These are phyloP conservation scores for Cercospora sp. DNA, from an alignment of 2,329 filamentous ascomycete genomes.

Conservation along the genomic window DNA sequence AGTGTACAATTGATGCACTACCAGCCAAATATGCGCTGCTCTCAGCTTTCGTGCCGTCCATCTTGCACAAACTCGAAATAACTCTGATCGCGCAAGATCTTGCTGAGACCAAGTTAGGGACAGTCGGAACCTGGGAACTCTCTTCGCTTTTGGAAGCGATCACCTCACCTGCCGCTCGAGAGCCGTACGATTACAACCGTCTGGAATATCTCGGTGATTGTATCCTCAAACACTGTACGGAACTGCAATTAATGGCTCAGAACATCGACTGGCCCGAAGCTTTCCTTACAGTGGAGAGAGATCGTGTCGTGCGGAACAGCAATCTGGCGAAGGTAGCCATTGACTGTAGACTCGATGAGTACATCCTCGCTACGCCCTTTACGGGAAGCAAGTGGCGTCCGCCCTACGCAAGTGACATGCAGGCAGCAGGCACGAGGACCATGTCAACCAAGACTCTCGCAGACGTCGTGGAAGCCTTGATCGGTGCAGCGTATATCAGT, in stretches of 20 bases:
- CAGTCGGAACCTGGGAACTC: conserved; percentile 53
- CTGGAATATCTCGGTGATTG: conserved; percentile 87
- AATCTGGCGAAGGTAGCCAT: conserved; percentile 67
- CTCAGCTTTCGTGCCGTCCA: conserved; percentile 67
- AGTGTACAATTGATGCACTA: conserved; percentile 52
- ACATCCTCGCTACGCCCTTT: conserved; percentile 68
- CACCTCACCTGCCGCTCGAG: conserved; percentile 61
- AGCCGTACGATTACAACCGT: conserved; percentile 71
- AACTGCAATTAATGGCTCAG: conserved; percentile 62
- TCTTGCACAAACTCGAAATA: conserved; percentile 69
- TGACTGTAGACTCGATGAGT: conserved; percentile 66
- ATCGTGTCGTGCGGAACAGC: conserved; percentile 68
- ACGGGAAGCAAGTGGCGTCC: conserved; percentile 72
- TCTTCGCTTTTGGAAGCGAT: conserved; percentile 69
- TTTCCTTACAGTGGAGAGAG: conserved; percentile 72
- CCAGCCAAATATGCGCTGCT: conserved; percentile 51
- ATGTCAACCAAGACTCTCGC: conserved; percentile 79
- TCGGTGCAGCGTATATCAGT: conserved; percentile 72
- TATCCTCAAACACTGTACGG: conserved; percentile 72
- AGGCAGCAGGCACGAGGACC: conserved; percentile 51
- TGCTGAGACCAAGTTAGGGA: conserved; percentile 54
- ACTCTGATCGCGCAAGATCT: conserved; percentile 64
- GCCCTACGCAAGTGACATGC: conserved; percentile 54
- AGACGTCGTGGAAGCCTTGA: conserved; percentile 82
- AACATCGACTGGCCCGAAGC: conserved; percentile 73